Evolutionary conservation across 441 rosid species (phyloP).

Genomic region (Theobroma grandiflorum): DNA sequence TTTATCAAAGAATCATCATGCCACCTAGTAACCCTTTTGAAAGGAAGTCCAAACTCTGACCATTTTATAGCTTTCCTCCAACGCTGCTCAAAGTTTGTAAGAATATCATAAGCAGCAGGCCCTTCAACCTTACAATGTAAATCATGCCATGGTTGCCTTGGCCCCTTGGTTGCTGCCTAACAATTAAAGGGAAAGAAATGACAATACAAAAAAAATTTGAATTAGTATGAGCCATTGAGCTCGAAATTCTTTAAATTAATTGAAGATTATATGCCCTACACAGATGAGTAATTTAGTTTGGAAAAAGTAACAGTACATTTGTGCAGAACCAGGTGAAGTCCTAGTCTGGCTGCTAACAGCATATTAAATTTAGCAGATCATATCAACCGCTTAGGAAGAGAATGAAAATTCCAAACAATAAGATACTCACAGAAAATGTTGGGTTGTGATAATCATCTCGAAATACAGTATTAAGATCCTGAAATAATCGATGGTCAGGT

Average conservation of each 20-base stretch:
- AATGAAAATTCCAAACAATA: background rate
- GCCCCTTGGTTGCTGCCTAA: constrained; percentile 73
- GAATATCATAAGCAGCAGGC: constrained; percentile 92
- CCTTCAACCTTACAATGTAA: constrained; percentile 90
- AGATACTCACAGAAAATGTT: constrained; percentile 71
- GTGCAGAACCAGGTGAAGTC: background rate
- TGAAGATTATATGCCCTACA: background rate
- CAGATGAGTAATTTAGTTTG: background rate
- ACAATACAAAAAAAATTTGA: background rate
- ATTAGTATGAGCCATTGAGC: background rate
- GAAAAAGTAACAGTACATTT: background rate
- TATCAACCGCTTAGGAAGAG: background rate
- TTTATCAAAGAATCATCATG: constrained; percentile 84
- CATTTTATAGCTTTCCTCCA: constrained; percentile 85
- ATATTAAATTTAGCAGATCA: constrained; percentile 8
- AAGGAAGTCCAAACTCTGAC: constrained; percentile 66
- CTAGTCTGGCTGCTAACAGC: background rate
- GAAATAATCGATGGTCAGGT: constrained; percentile 73
- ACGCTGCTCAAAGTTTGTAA: constrained; percentile 87
- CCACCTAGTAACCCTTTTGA: constrained; percentile 74
- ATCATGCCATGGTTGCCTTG: constrained; percentile 94
- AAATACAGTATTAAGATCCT: constrained; percentile 70
- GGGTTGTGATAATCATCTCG: constrained; percentile 76
- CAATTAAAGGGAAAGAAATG: constrained; percentile 19
- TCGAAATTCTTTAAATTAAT: background rate